These are phyloP conservation scores for Cercospora sojina DNA, from an alignment of 2,329 filamentous ascomycete genomes.

Conservation along the genomic window DNA sequence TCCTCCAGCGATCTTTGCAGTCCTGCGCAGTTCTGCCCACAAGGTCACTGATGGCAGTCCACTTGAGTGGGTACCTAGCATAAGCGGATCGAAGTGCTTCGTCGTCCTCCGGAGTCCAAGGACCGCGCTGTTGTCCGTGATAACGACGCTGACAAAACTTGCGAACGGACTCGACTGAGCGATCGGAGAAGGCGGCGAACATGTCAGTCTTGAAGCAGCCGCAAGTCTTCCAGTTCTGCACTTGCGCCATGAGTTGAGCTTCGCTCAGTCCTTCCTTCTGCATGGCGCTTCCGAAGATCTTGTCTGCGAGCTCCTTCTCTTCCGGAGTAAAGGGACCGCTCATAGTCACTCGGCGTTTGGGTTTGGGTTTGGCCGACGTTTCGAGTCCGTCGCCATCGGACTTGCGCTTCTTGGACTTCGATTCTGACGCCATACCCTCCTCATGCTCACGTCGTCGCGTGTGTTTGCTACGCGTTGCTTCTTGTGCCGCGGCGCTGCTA, in stretches of 20 bases:
- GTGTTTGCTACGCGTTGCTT: slow-evolving; percentile 6
- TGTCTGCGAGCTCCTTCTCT: slow-evolving; percentile 32
- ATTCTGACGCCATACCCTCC: neutral
- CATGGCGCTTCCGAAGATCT: slow-evolving; percentile 29
- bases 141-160: slow-evolving; percentile 59
- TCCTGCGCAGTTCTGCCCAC: slow-evolving; percentile 66
- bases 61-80: slow-evolving; percentile 55
- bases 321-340: slow-evolving; percentile 21
- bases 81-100: slow-evolving; percentile 52
- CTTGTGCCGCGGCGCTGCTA: slow-evolving; percentile 4
- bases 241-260: slow-evolving; percentile 25
- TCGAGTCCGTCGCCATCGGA: neutral
- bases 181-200: slow-evolving; percentile 36
- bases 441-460: neutral
- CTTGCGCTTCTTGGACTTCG: slow-evolving; percentile 11
- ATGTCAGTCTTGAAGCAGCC: slow-evolving; percentile 34
- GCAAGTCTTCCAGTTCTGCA: slow-evolving; percentile 36
- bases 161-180: slow-evolving; percentile 38
- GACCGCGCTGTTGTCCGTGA: slow-evolving; percentile 61
- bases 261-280: slow-evolving; percentile 20
- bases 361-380: neutral
- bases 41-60: slow-evolving; percentile 60
- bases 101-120: slow-evolving; percentile 62
- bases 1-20: slow-evolving; percentile 68
- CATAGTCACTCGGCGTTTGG: slow-evolving; percentile 8